Evolutionary conservation across 2,329 filamentous ascomycete genomes (phyloP), one percentile per base, ranked within the genome.

Genomic region (Aphanoascus verrucosus): DNA sequence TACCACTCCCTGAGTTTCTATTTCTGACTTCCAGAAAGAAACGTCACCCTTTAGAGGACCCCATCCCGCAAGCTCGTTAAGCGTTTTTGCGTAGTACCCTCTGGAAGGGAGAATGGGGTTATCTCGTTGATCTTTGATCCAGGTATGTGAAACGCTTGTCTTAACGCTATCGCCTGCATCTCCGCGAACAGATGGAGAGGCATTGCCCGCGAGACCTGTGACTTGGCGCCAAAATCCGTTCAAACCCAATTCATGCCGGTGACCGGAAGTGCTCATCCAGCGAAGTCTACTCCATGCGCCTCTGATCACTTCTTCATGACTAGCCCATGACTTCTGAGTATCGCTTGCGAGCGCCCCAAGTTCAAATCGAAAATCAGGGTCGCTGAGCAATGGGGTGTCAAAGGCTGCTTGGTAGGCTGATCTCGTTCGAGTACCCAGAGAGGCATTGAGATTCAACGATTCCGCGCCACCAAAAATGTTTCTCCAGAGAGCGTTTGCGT

Each of bases 401-500:
- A 97, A 85, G 54, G 82, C 83, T 52, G 88, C 88, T 59, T 88
- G 90, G 72, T 97, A 97, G 23, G 91, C 86, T 2, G 89, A 95
- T 46, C 89, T 79, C 28, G 93, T 97, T 43, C 93, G 81, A 5
- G 91, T 97, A 54, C 93, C 93, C 20, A 90, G 74, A 32, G 88
- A 90, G 47, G 88, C 90, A 63, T 95, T 91, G 56, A 94, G 74
- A 50, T 87, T 88, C 58, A 98, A 73, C 54, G 85, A 86, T 73
- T 98, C 93, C 20, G 90, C 93, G 38, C 93, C 93, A 49, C 93
- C 93, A 66, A 98, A 88, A 56, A 98, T 79, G 70, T 98, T 98
- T 61, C 93, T 84, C 75, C 89, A 84, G 49, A 91, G 77, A 43
- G 89, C 78, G 60, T 93, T 91, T 60, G 87, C 84, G 65, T 94